Base-by-base conservation (phyloP, 345 rosid species). In the Camelina neglecta region DNA sequence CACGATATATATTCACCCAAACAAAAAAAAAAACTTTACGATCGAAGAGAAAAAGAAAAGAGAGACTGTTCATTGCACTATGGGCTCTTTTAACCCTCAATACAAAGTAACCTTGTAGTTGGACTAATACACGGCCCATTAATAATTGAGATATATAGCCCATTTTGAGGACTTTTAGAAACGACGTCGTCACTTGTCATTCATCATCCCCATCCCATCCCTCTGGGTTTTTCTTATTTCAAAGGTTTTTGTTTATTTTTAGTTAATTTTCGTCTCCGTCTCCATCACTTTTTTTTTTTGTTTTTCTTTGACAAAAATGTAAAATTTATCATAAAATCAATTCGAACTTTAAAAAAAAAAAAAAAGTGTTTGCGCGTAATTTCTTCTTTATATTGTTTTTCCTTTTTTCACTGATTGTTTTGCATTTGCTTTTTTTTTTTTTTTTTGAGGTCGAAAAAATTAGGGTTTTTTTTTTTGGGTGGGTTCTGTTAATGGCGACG, bases 401-500 rank as follows among this genome's bases (percentile, higher is more conserved):
- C 0, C n/a, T 55, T 26, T 57, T 12, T 7, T 13, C 73, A 38
- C 67, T 38, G 78, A 67, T 75, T 66, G 60, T 48, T 54, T 47
- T 50, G 44, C 60, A 8, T 39, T 51, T 21, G 31, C 35, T n/a
- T n/a, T 18, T 18, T 18, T 18, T 41, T 23, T 61, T 18, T 44
- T 24, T 44, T 45, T 20, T 9, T 38, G 11, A 24, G 72, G 48
- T 31, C 7, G 33, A n/a, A 56, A 53, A 77, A 65, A 20, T 59
- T 80, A 71, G 80, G 80, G 65, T 36, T 78, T 78, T 21, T 20
- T 9, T 8, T 13, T 1, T 21, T 38, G 45, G 66, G 41, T 68
- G 20, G 54, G 67, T 49, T 69, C 23, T 23, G 77, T 78, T 51
- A 36, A 87, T 89, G 94, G 86, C 92, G 73, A 60, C 86, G 56